These are phyloP conservation scores for Barnettozyma siamensis DNA, from an alignment of 805 yeast genomes.

Conservation along the genomic window DNA sequence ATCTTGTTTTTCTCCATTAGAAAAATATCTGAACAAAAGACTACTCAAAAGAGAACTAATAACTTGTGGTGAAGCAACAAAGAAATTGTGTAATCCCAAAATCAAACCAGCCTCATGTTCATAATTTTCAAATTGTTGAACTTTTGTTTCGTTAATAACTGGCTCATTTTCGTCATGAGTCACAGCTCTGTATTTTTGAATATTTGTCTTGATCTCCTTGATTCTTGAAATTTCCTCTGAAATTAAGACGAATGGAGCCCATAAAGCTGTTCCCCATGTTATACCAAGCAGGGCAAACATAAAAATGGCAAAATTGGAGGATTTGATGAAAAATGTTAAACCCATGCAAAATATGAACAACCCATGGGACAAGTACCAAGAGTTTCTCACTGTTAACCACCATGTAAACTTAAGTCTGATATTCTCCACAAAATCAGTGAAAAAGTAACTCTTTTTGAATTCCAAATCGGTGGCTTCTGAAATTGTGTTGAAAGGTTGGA, in stretches of 20 bases:
- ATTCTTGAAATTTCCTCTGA: constrained; percentile 52
- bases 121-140: constrained; percentile 30
- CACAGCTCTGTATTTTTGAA: constrained; percentile 15
- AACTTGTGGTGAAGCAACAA: constrained; percentile 54
- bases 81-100: constrained; percentile 52
- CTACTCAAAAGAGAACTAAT: constrained; percentile 44
- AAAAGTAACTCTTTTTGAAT: constrained; percentile 1
- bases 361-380: constrained; percentile 48
- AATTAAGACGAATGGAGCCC: constrained; percentile 63
- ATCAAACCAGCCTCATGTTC: constrained; percentile 54
- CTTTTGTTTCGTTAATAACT: constrained; percentile 15
- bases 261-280: constrained; percentile 60
- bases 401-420: constrained; percentile 12
- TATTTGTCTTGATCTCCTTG: constrained; percentile 37
- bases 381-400: constrained; percentile 30
- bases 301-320: constrained; percentile 38
- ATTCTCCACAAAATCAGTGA: constrained; percentile 9
- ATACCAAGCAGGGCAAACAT: constrained; percentile 50
- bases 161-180: not conserved
- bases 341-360: constrained; percentile 44
- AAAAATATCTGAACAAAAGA: constrained; percentile 36
- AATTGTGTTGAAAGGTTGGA: constrained; percentile 26
- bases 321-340: constrained; percentile 39
- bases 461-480: constrained; percentile 11
- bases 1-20: constrained; percentile 20